Evolutionary conservation across 352 stramenopile species (phyloP).

Genomic region (Pythium folliculosum): DNA sequence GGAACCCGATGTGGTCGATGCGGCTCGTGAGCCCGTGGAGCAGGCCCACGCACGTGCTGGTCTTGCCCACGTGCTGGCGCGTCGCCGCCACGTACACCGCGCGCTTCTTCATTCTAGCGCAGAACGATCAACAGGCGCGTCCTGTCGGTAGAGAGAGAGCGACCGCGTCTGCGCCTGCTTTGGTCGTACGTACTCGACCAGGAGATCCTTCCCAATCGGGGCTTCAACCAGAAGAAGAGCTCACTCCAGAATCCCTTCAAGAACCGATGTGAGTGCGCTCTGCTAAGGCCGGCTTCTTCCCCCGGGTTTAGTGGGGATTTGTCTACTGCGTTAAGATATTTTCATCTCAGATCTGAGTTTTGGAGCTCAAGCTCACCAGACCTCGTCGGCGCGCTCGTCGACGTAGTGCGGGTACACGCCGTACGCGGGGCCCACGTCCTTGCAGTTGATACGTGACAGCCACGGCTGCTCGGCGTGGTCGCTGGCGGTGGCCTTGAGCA

Average conservation of each 20-base stretch:
- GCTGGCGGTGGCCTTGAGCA: not conserved
- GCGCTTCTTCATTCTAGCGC: conserved; percentile 46
- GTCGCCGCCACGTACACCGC: conserved; percentile 88
- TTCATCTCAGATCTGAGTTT: not conserved
- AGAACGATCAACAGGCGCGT: too few relatives aligned
- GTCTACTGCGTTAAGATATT: not conserved
- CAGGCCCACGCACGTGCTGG: conserved; percentile 93
- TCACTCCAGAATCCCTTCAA: conserved; percentile 5
- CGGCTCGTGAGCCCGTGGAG: conserved; percentile 92
- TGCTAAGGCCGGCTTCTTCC: not conserved
- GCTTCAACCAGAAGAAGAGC: conserved; percentile 2
- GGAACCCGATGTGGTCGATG: conserved; percentile 88
- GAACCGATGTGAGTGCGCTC: conserved; percentile 1
- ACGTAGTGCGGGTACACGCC: conserved; percentile 1
- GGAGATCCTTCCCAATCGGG: too few relatives aligned
- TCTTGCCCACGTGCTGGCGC: conserved; percentile 90
- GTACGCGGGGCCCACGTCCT: not conserved
- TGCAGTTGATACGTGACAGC: conserved; percentile 1
- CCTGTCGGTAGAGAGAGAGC: too few relatives aligned
- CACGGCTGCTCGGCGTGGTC: not conserved
- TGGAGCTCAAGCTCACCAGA: conserved; percentile 8
- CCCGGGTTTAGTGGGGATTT: not conserved
- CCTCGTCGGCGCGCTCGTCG: not conserved
- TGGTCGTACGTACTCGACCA: too few relatives aligned
- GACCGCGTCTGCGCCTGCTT: too few relatives aligned